Evolutionary conservation across 2,329 filamentous ascomycete genomes (phyloP), one percentile per base, ranked within the genome.

Genomic region (Nannizziopsis arthrosporioides): DNA sequence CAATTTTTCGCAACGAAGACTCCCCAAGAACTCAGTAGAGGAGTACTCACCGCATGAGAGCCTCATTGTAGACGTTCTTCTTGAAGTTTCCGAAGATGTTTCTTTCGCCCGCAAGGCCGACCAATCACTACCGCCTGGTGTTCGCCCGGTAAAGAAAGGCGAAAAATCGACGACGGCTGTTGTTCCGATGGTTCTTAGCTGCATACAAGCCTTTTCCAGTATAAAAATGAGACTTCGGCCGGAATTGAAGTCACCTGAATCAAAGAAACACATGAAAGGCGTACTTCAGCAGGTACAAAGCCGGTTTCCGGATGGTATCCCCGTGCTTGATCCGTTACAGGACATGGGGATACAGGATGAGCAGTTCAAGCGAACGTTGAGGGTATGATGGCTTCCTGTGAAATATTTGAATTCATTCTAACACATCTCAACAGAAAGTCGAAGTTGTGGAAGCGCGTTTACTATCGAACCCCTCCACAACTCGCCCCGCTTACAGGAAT

Each of bases 271-370:
- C 1, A 73, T 84, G 30, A 74, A 77, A 47, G 85, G 82, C 60
- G 67, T 76, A 3, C 67, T 96, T 22, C 76, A 79, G 37, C 90
- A 96, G 65, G 82, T 94, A 12, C 78, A 85, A 66, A 80, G 80
- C 56, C 82, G 92, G 19, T 96, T 98, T 69, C 88, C 89, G 0
- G 92, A 98, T 61, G 92, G 92, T 2, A 72, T 98, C 49, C 84
- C 92, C 2, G 74, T 89, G 5, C 70, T 98, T 14, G 92, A 98
- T 59, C 92, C 92, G 0, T 82, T 98, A 35, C 89, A 96, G 65
- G 89, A 95, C 61, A 96, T 98, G 92, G 78, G 80, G 22, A 96
- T 98, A 59, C 82, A 75, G 3, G 92, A 96, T 59, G 88, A 94
- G 1, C 81, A 80, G 0, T 96, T 98, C 72, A 95, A 93, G 73